Evolutionary conservation across 129 eudicot genomes (phyloP), one percentile per base, ranked within the genome.

Genomic region (Arctium lappa): DNA sequence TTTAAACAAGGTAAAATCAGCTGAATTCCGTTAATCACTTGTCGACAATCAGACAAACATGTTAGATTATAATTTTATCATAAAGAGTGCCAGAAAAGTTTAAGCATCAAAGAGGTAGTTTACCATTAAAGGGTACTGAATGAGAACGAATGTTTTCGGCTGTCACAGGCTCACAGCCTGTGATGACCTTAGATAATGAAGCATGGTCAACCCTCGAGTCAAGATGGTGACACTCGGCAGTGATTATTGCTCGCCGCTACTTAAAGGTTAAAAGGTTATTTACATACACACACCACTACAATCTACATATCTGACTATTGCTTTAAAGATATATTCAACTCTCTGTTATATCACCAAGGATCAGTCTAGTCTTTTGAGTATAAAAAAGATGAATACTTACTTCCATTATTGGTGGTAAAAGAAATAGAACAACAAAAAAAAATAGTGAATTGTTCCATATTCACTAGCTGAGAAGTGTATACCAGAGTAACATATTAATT

Each of bases 161-260:
- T 72, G 86, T 42, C n/a, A 80, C 40, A 13, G 83, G 75, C 53
- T 42, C n/a, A 80, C 40, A 13, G 83, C 78, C 53, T 80, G 78
- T 39, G 88, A 81, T 75, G 88, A 83, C 75, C 91, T 80, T 40
- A 90, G 82, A 82, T 91, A 88, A 75, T 80, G 86, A 78, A 90
- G 90, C 94, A 90, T 90, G 86, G 69, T 85, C 86, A 62, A 73
- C 70, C 50, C 76, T 56, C 27, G 4, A 74, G 68, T 71, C 40
- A 27, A 62, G 65, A 34, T 27, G 33, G 31, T 40, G 44, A 13
- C 34, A 66, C 71, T 29, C 3, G 34, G 71, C 71, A 66, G 34
- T 66, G 71, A 66, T 22, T 66, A 66, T 66, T 18, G 71, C 4
- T 76, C 4, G 69, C 50, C 2, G 30, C 42, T 79, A 79, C 42